phyloP scores from a whole-genome alignment of 192 early-diverging fungal genomes.

The Phycomyces nitens region DNA sequence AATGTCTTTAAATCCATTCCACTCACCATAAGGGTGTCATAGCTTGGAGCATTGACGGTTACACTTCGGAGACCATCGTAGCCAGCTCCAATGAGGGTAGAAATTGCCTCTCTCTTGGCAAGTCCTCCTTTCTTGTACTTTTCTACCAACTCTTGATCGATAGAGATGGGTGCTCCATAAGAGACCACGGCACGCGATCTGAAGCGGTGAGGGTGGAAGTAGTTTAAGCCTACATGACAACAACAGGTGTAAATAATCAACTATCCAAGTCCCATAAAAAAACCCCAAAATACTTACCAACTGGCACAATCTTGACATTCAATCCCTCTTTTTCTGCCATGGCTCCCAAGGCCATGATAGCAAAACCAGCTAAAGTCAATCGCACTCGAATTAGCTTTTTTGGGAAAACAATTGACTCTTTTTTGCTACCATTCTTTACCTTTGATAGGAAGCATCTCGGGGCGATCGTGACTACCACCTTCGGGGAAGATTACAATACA shows the following conservation, averaged over 20 bases:
- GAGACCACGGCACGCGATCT: slow-evolving; percentile 93
- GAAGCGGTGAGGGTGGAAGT: slow-evolving; percentile 94
- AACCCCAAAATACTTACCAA: slow-evolving; percentile 24
- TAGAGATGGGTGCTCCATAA: slow-evolving; percentile 84
- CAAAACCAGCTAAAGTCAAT: slow-evolving; percentile 63
- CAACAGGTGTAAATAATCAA: not conserved
- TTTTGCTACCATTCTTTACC: no score
- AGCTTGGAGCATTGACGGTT: slow-evolving; percentile 90
- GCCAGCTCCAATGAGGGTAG: slow-evolving; percentile 66
- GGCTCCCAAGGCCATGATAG: slow-evolving; percentile 83
- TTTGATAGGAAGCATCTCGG: slow-evolving; percentile 94
- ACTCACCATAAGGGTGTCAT: slow-evolving; percentile 78
- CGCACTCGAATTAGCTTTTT: no score
- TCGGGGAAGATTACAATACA: slow-evolving; percentile 99
- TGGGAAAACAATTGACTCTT: no score
- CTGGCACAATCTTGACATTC: slow-evolving; percentile 88
- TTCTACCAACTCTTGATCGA: slow-evolving; percentile 73
- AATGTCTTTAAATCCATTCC: no score
- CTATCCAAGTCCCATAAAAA: not conserved
- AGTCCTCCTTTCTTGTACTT: slow-evolving; percentile 78
- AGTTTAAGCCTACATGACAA: slow-evolving; percentile 64
- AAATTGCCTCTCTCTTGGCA: slow-evolving; percentile 76
- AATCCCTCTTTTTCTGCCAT: slow-evolving; percentile 77
- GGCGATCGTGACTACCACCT: slow-evolving; percentile 93
- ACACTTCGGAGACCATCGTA: slow-evolving; percentile 77